These are phyloP conservation scores for Nannochloris sp. DNA, from an alignment of 139 green algal genomes.

Conservation along the genomic window DNA sequence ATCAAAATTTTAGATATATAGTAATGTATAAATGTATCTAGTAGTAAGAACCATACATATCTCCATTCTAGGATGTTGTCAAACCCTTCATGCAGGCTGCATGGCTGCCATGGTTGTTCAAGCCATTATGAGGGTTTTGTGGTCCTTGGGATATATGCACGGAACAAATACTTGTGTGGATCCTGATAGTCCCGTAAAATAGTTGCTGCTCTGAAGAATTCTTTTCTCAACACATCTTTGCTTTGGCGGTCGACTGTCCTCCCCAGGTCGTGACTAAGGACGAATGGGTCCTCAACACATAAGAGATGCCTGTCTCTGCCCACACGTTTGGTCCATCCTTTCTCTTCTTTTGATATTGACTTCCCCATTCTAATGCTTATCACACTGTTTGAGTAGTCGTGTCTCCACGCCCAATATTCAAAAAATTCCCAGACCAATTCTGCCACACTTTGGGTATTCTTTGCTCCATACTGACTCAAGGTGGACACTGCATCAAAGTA, in stretches of 20 bases:
- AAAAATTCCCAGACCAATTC: slow-evolving; percentile 83
- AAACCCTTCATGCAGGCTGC: no score
- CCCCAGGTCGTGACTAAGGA: slow-evolving; percentile 81
- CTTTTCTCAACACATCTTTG: slow-evolving; percentile 48
- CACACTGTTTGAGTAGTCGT: slow-evolving; percentile 77
- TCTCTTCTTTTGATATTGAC: slow-evolving; percentile 64
- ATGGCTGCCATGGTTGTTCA: background rate
- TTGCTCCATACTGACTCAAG: slow-evolving; percentile 54
- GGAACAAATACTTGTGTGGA: slow-evolving; percentile 21
- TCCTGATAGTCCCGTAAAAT: slow-evolving; percentile 42
- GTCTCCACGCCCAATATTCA: slow-evolving; percentile 80
- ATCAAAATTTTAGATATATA: no score
- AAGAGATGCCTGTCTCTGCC: slow-evolving; percentile 81
- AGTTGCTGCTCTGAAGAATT: slow-evolving; percentile 59
- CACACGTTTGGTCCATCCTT: slow-evolving; percentile 83
- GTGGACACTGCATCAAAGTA: slow-evolving; percentile 53
- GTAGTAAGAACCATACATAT: no score
- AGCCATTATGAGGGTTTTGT: background rate
- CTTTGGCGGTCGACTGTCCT: slow-evolving; percentile 72
- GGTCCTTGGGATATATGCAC: slow-evolving; percentile 3
- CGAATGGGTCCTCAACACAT: slow-evolving; percentile 87
- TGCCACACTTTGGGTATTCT: slow-evolving; percentile 70
- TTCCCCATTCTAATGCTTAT: slow-evolving; percentile 60
- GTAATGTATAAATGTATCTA: no score
- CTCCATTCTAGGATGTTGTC: no score